Evolutionary conservation across 441 rosid species (phyloP), one percentile per base, ranked within the genome.

Genomic region (Eutrema salsugineum): DNA sequence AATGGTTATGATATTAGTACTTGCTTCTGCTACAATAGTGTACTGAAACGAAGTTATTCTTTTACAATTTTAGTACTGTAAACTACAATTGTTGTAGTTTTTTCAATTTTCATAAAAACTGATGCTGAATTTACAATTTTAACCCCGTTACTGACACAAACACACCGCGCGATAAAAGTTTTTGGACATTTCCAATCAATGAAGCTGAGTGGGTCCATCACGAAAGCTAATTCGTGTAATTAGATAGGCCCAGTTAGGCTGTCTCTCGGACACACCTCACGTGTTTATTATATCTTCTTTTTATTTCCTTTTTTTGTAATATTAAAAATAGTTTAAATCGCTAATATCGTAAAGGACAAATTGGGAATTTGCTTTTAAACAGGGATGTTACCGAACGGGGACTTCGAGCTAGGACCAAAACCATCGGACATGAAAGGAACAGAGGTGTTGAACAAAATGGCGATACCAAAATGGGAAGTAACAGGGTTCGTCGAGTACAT

Each of bases 401-500:
- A 87, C 64, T 87, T 87, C 68, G 89, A 87, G 85, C 59, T 63
- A 0, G 89, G 78, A 20, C 91, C 91, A 8, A 83, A 73, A 10
- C 75, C 84, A 24, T 66, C 82, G 5, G 85, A 82, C 71, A 30
- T 87, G 80, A 87, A 83, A 27, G 91, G 91, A 53, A 83, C 85
- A 0, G 78, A 70, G 35, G 81, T 87, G 11, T 12, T 78, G 2
- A 79, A 82, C 42, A 78, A 74, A 8, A 36, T 60, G 22, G 89
- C 82, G 3, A 78, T 87, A 5, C 92, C 92, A 8, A 72, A 46
- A 3, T 87, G 92, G 92, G 87, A 81, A 63, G 67, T 80, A 3
- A 73, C 82, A 1, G 92, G 92, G 1, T 84, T 80, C 48, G 88
- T 87, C 11, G 90, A 87, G 49, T 85, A 85, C 82, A 85, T 87